Evolutionary conservation across 1,284 basidiomycete genomes (phyloP).

Genomic region (Irpex lacteus): DNA sequence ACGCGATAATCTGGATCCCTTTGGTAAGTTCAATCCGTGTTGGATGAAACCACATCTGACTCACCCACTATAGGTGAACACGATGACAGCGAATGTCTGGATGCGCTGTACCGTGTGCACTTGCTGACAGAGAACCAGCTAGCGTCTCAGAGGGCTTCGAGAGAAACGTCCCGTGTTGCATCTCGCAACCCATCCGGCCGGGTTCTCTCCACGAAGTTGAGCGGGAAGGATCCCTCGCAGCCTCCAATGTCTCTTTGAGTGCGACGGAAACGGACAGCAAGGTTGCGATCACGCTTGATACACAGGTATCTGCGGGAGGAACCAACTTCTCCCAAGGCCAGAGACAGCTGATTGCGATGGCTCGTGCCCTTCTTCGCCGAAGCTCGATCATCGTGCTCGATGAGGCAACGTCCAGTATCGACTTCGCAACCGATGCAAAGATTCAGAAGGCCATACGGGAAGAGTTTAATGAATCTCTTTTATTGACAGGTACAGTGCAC

Average conservation of each 20-base stretch:
- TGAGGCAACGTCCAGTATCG: constrained; percentile 78
- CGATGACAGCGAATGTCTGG: constrained; percentile 73
- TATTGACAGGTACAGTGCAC: constrained; percentile 49
- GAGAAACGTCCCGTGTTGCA: constrained; percentile 44
- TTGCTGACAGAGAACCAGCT: constrained; percentile 50
- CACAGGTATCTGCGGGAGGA: constrained; percentile 76
- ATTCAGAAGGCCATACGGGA: constrained; percentile 82
- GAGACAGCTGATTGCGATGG: constrained; percentile 79
- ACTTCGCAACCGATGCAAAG: constrained; percentile 73
- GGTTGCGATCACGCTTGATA: constrained; percentile 61
- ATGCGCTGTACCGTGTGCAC: constrained; percentile 64
- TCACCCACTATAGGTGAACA: constrained; percentile 58
- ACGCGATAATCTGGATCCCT: constrained; percentile 86
- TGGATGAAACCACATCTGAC: constrained; percentile 9
- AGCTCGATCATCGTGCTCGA: constrained; percentile 82
- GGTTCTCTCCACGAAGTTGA: constrained; percentile 27
- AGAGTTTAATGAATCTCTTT: constrained; percentile 65
- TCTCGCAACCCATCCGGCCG: constrained; percentile 35
- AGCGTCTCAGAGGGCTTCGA: constrained; percentile 46
- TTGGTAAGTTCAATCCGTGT: constrained; percentile 38
- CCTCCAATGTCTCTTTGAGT: constrained; percentile 33
- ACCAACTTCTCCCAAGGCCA: constrained; percentile 86
- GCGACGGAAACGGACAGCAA: constrained; percentile 50
- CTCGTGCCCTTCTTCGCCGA: constrained; percentile 71
- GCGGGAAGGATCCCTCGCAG: constrained; percentile 29